Percentiles rank a stretch among this genome's conserved stretches.
phyloP scores from a whole-genome alignment of 305 asterid species.

The Solanum hybrid region DNA sequence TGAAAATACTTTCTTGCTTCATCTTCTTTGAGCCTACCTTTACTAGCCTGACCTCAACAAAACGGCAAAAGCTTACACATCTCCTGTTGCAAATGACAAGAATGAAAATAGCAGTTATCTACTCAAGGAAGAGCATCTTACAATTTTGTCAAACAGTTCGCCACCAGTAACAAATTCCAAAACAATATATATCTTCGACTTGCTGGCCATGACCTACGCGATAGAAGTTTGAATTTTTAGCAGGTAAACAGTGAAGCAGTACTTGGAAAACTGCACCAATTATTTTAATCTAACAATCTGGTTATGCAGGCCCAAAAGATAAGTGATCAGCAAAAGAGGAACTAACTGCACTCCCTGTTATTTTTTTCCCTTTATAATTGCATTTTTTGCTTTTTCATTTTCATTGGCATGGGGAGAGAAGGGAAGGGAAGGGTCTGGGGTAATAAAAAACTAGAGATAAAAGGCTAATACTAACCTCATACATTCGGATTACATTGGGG shows the following conservation, averaged over 20 bases:
- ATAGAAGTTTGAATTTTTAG: constrained; percentile 6
- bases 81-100: neutral
- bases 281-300: neutral
- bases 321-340: neutral
- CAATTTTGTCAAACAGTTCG: constrained; percentile 91
- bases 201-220: constrained; percentile 97
- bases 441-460: neutral
- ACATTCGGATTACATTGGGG: constrained; percentile 92
- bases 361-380: neutral
- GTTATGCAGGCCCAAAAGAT: neutral
- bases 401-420: neutral
- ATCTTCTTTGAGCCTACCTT: constrained; percentile 91
- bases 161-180: constrained; percentile 98
- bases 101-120: neutral
- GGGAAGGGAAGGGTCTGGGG: neutral
- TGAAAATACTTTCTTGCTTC: constrained; percentile 55
- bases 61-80: neutral
- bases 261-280: neutral
- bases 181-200: constrained; percentile 85
- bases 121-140: constrained; percentile 18
- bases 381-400: neutral
- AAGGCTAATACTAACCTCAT: constrained; percentile 44
- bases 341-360: neutral
- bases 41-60: constrained; percentile 40
- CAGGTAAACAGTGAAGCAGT: neutral